phyloP scores from a whole-genome alignment of 805 yeast genomes.

The Komagataella phaffii region DNA sequence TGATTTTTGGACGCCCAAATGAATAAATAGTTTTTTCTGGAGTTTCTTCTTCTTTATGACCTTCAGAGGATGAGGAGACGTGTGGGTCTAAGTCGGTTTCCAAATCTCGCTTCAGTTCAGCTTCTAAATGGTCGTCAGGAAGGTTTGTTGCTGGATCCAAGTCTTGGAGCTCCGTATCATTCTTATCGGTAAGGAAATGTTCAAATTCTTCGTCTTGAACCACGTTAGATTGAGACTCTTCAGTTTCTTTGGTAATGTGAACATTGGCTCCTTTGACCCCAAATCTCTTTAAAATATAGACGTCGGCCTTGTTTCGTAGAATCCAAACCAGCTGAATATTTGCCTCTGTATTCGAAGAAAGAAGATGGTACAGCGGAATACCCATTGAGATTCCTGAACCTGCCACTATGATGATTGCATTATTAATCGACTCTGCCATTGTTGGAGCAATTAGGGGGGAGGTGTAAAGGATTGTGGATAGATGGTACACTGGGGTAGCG shows the following conservation, averaged over 20 bases:
- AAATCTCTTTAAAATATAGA: slow-evolving; percentile 29
- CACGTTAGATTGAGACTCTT: neutral
- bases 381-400: slow-evolving; percentile 67
- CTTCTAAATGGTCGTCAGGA: slow-evolving; percentile 10
- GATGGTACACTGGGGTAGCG: slow-evolving; percentile 15
- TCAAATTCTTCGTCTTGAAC: slow-evolving; percentile 2
- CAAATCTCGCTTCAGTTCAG: slow-evolving; percentile 9
- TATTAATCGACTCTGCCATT: slow-evolving; percentile 34
- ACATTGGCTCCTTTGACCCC: slow-evolving; percentile 21
- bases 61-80: slow-evolving; percentile 1
- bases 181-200: slow-evolving; percentile 2
- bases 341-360: slow-evolving; percentile 9
- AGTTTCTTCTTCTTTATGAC: slow-evolving; percentile 4
- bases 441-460: slow-evolving; percentile 25
- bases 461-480: slow-evolving; percentile 26
- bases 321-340: slow-evolving; percentile 40
- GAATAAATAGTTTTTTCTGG: slow-evolving; percentile 10
- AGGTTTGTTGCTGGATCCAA: slow-evolving; percentile 1
- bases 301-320: slow-evolving; percentile 29
- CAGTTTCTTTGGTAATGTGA: slow-evolving; percentile 14
- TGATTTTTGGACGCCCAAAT: slow-evolving; percentile 31
- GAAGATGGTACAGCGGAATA: slow-evolving; percentile 33
- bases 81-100: neutral
- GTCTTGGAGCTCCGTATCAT: slow-evolving; percentile 3
- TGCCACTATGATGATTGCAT: slow-evolving; percentile 46